Percentiles rank a stretch among this genome's conserved stretches.
phyloP scores from a whole-genome alignment of 2,329 filamentous ascomycete species.

The Aspergillus luchuensis region DNA sequence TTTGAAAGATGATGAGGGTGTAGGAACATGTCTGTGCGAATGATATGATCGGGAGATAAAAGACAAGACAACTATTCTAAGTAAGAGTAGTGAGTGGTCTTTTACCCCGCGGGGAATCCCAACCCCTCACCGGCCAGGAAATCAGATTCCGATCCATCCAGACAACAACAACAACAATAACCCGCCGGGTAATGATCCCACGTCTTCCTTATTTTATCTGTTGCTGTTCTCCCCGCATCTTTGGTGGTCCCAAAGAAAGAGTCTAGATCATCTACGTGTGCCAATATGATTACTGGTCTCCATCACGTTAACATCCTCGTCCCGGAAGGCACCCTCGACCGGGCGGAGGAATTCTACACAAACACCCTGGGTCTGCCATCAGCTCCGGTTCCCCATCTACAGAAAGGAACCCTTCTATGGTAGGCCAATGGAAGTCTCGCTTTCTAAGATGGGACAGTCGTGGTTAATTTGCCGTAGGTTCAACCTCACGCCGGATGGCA shows the following conservation, averaged over 20 bases:
- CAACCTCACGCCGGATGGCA: constrained; percentile 55
- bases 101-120: neutral
- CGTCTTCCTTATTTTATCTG: neutral
- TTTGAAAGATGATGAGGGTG: too few species aligned
- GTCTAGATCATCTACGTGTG: neutral
- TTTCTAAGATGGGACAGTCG: neutral
- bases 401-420: constrained; percentile 58
- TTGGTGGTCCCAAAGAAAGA: neutral
- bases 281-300: constrained; percentile 54
- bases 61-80: too few species aligned
- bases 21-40: too few species aligned
- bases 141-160: constrained; percentile 1
- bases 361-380: constrained; percentile 58
- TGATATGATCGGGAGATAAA: too few species aligned
- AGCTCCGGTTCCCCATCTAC: constrained; percentile 55
- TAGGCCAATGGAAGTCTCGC: constrained; percentile 28
- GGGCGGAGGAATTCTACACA: constrained; percentile 58
- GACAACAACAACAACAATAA: too few species aligned
- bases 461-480: constrained; percentile 41
- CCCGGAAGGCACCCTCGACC: constrained; percentile 53
- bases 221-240: neutral
- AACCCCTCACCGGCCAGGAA: neutral
- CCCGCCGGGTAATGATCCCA: constrained; percentile 1
- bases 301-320: constrained; percentile 63
- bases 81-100: neutral